Conservation (phyloP, 768 basidiomycete species). For the Macrolepiota dolichaula region DNA sequence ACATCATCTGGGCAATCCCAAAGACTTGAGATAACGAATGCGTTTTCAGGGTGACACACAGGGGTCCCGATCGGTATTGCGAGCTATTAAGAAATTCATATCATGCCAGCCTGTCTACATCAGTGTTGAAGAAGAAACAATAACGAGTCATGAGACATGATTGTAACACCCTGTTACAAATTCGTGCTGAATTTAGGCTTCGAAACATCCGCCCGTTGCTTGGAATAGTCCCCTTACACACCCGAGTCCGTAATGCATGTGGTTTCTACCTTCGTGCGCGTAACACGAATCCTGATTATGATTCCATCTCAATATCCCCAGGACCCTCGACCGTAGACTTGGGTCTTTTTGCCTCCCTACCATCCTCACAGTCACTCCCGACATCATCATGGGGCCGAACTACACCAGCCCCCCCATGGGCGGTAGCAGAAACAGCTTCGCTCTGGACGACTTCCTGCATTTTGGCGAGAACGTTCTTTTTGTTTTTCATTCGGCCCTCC, state of each 20-base stretch:
- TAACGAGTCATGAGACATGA: too few species aligned
- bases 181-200: too few species aligned
- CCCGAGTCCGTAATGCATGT: background rate
- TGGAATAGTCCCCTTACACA: background rate
- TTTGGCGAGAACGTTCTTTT: constrained; percentile 5
- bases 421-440: background rate
- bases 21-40: too few species aligned
- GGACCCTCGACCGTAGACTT: constrained; percentile 5
- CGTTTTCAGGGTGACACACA: too few species aligned
- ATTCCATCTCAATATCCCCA: background rate
- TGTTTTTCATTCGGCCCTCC: constrained; percentile 8
- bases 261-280: background rate
- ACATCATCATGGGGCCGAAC: constrained; percentile 7
- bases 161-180: too few species aligned
- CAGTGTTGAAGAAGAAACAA: too few species aligned
- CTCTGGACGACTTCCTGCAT: background rate
- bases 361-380: background rate
- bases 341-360: constrained; percentile 17
- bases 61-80: too few species aligned
- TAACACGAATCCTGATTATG: background rate
- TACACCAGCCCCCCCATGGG: background rate
- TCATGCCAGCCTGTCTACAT: too few species aligned
- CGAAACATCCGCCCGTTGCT: background rate
- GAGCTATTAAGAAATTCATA: too few species aligned
- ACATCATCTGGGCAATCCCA: too few species aligned